phyloP scores from a whole-genome alignment of 371 early-diverging fungal species.

The Rhizopus stolonifer region DNA sequence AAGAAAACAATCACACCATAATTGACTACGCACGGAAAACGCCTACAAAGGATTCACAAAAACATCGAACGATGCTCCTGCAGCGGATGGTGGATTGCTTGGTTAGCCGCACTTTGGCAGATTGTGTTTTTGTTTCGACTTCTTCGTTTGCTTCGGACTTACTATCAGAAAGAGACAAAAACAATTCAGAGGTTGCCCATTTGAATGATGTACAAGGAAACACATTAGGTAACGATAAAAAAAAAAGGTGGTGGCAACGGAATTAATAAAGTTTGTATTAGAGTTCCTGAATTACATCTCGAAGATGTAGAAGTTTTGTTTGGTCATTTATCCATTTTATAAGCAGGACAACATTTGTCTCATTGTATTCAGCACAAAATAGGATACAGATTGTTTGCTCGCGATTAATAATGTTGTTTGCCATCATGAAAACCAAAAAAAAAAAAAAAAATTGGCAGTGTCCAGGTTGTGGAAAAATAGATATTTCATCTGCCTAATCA shows the following conservation, averaged over 20 bases:
- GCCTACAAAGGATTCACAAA: not conserved
- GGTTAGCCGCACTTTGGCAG: slow-evolving; percentile 2
- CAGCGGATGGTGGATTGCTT: not conserved
- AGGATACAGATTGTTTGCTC: no score
- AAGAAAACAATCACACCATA: not conserved
- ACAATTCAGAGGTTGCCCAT: not conserved
- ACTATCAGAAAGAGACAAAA: not conserved
- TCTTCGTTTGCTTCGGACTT: not conserved
- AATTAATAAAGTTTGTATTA: not conserved
- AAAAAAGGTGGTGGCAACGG: not conserved
- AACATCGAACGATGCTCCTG: slow-evolving; percentile 1
- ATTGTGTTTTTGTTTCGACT: slow-evolving; percentile 1
- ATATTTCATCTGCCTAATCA: no score
- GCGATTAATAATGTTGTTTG: no score
- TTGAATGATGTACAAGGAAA: not conserved
- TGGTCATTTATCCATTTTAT: not conserved
- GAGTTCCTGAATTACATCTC: not conserved
- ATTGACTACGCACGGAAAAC: not conserved
- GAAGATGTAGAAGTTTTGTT: slow-evolving; percentile 1
- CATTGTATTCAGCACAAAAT: not conserved
- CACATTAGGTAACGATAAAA: slow-evolving; percentile 1
- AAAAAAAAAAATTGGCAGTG: not conserved
- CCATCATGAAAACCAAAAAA: not conserved
- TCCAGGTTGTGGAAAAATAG: not conserved
- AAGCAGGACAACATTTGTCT: not conserved